Evolutionary conservation across 768 basidiomycete species (phyloP), one percentile per base, ranked within the genome.

Genomic region (Dacryopinax spathularia): DNA sequence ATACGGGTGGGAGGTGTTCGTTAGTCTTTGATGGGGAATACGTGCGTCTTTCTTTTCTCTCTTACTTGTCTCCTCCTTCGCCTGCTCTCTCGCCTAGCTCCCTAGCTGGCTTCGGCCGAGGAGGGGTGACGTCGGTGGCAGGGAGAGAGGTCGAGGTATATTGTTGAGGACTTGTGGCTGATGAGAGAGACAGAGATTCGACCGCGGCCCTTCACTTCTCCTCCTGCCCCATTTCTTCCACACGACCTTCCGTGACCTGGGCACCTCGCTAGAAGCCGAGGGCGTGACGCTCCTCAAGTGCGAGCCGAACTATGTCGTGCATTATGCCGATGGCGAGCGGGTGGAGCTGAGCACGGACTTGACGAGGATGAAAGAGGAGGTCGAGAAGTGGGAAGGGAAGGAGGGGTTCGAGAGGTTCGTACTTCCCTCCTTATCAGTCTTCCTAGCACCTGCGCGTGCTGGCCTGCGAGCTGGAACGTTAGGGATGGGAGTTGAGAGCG

Each of bases 111-210:
- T n/a, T n/a, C n/a, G n/a, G n/a, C n/a, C n/a, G n/a, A n/a, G n/a
- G n/a, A n/a, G n/a, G n/a, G n/a, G n/a, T n/a, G n/a, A n/a, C n/a
- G n/a, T n/a, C n/a, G n/a, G n/a, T n/a, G n/a, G n/a, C n/a, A n/a
- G n/a, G n/a, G n/a, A n/a, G n/a, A n/a, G n/a, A n/a, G n/a, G n/a
- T n/a, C n/a, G n/a, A n/a, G n/a, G n/a, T n/a, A n/a, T n/a, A n/a
- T n/a, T n/a, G n/a, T n/a, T n/a, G n/a, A n/a, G n/a, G n/a, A n/a
- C n/a, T n/a, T n/a, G n/a, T n/a, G n/a, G n/a, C n/a, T n/a, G n/a
- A n/a, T n/a, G n/a, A 74, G n/a, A 73, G 73, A 15, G n/a, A n/a
- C 73, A 75, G 63, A 70, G 77, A 10, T 78, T 78, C 66, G 77
- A 77, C 63, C 75, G 75, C 65, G 75, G 68, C 43, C 72, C 68